Base-by-base conservation (phyloP, 495 filamentous ascomycete genomes). In the Podospora comata region DNA sequence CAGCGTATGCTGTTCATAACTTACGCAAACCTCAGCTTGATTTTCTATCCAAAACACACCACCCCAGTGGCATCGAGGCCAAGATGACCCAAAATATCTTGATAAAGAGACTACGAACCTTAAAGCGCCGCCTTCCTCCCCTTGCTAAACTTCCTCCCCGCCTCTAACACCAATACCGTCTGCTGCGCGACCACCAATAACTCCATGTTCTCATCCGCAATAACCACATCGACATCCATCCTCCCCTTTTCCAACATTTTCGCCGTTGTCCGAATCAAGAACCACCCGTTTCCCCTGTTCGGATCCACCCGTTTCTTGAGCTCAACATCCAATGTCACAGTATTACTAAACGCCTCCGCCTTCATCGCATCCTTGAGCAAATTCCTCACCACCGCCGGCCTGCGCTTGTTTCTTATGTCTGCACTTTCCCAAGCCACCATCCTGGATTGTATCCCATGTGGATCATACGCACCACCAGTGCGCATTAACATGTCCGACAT, bases 141-240 rank as follows among this genome's bases (percentile, higher is more conserved):
- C 54, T 57, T 57, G 15, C 54, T 23, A 57, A 57, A 57, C 54
- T 57, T 57, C 54, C 54, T 57, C 54, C 20, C 18, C 54, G 54
- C 54, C 54, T 18, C 18, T 16, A 57, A 57, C 9, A 57, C 54
- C 54, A 57, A 23, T 13, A 57, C 20, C 6, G 20, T 57, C 54
- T 57, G 54, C 54, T 57, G 54, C 54, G 54, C 54, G 18, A 57
- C 54, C 54, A 23, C 54, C 54, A 57, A 18, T 5, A 57, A 16
- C 54, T 23, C 54, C 54, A 57, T 57, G 5, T 18, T 57, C 54
- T 57, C 54, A 57, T 57, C 54, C 5, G 9, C 9, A 5, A 57
- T 57, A 23, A 23, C 20, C 5, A 57, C 20, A 18, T 57, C 54
- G 9, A 57, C 0, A 57, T 57, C 54, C 54, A 57, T 57, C 54